phyloP scores from a whole-genome alignment of 164 flowering plant species.

The Annona squamosa region DNA sequence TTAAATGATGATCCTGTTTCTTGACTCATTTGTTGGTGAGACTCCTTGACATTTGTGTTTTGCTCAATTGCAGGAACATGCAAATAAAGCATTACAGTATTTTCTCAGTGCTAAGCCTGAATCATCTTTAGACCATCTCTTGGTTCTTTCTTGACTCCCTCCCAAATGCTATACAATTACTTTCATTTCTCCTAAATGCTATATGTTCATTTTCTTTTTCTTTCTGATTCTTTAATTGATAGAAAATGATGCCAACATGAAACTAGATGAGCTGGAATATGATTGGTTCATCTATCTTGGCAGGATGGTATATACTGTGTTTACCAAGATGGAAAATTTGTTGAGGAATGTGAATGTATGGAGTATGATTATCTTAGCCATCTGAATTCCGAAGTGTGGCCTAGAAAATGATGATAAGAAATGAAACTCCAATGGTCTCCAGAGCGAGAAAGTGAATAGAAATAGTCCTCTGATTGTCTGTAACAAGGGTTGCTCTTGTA shows the following conservation, averaged over 20 bases:
- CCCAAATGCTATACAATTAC: not conserved
- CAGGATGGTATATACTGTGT: not conserved
- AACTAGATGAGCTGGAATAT: not conserved
- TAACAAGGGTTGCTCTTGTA: not conserved
- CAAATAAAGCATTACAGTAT: constrained; percentile 73
- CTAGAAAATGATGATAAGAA: not conserved
- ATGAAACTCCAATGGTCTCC: not conserved
- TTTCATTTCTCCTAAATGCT: not conserved
- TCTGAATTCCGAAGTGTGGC: not conserved
- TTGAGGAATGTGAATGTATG: not conserved
- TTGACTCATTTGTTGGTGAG: not conserved
- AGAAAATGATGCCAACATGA: not conserved
- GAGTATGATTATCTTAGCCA: not conserved
- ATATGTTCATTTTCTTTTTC: too few relatives aligned
- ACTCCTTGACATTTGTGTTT: not conserved
- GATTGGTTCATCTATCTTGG: not conserved
- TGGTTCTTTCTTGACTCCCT: constrained; percentile 41
- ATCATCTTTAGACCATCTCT: constrained; percentile 43
- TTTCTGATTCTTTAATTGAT: not conserved
- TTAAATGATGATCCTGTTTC: not conserved
- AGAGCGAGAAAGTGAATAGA: not conserved
- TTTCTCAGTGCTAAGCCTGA: constrained; percentile 48
- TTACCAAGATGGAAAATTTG: not conserved
- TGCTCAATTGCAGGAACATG: constrained; percentile 59
- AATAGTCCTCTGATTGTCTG: not conserved